Evolutionary conservation across 768 basidiomycete genomes (phyloP), one percentile per base, ranked within the genome.

Genomic region (Arthromyces matolae): DNA sequence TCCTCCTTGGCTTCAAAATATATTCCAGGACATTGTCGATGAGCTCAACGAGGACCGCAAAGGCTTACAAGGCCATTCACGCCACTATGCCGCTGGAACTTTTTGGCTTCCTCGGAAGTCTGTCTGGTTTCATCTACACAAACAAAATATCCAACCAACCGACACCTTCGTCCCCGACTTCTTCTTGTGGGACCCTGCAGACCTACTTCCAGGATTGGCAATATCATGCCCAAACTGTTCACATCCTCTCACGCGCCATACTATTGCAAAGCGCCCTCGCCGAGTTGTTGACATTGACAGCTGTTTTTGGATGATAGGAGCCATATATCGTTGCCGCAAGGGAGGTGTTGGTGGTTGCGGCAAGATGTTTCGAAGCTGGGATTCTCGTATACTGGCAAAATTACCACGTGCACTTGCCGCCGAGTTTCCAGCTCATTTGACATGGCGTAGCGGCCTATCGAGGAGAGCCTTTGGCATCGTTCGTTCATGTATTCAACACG

Each of bases 401-500:
- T 24, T 39, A 4, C 23, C 14, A 5, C 13, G 5, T 7, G 1
- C 7, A 7, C 37, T 38, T 24, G 13, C n/a, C n/a, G n/a, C n/a
- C n/a, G n/a, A n/a, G n/a, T n/a, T n/a, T n/a, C n/a, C n/a, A n/a
- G n/a, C n/a, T n/a, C n/a, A n/a, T n/a, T n/a, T n/a, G n/a, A n/a
- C n/a, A n/a, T n/a, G n/a, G n/a, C n/a, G n/a, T n/a, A n/a, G n/a
- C n/a, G n/a, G n/a, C n/a, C 49, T 62, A 10, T 44, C 59, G 4
- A 50, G 53, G 14, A 25, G 20, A 18, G 4, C 60, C 0, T 57
- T 60, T n/a, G n/a, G n/a, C n/a, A n/a, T n/a, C n/a, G n/a, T n/a
- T n/a, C n/a, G n/a, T n/a, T n/a, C n/a, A n/a, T 35, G 44, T 2
- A 53, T 62, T 45, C 53, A 52, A 42, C 47, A 40, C 36, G 61